These are phyloP conservation scores for Bryum argenteum DNA, from an alignment of 225 moss, liverwort and hornwort genomes.

Conservation along the genomic window DNA sequence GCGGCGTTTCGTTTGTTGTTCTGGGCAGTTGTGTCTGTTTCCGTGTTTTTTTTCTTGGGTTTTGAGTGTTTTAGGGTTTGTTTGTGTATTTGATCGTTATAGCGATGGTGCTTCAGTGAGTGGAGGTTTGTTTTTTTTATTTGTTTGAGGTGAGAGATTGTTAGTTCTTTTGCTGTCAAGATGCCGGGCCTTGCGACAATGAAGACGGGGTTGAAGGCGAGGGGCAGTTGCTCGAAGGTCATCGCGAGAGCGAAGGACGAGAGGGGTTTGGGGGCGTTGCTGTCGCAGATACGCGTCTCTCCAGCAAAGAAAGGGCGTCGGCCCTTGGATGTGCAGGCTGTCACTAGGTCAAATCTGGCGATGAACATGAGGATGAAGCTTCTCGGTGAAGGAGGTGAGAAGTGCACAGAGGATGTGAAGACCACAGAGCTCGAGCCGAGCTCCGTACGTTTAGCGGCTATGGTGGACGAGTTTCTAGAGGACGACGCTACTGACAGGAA, in stretches of 20 bases:
- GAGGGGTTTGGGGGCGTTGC: conserved; percentile 25
- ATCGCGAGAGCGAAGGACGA: conserved; percentile 40
- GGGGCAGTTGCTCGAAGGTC: conserved; percentile 32
- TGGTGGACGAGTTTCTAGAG: conserved; percentile 82
- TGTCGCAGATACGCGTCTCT: conserved; percentile 31
- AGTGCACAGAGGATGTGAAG: conserved; percentile 4
- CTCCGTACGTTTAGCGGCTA: conserved; percentile 74
- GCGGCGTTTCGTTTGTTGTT: background rate
- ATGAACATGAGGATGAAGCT: conserved; percentile 44
- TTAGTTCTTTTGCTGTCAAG: background rate
- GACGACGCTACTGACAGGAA: conserved; percentile 39
- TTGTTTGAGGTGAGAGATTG: background rate
- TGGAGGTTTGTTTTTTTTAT: background rate
- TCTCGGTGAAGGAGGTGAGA: conserved; percentile 29
- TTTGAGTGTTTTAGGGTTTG: background rate
- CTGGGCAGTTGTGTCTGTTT: background rate
- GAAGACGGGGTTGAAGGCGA: conserved; percentile 38
- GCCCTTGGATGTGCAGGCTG: conserved; percentile 9
- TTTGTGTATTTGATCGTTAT: background rate
- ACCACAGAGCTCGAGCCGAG: conserved; percentile 55
- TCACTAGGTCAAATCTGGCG: conserved; percentile 27
- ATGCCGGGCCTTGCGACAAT: conserved; percentile 55
- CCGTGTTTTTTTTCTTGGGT: background rate
- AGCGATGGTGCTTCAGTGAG: conserved; percentile 18
- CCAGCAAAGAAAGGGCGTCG: conserved; percentile 42